A percentile compares a stretch with the other conserved stretches of the same genome.
Conservation (phyloP, 169 alveolate species). For the Plasmodium reichenowi region DNA sequence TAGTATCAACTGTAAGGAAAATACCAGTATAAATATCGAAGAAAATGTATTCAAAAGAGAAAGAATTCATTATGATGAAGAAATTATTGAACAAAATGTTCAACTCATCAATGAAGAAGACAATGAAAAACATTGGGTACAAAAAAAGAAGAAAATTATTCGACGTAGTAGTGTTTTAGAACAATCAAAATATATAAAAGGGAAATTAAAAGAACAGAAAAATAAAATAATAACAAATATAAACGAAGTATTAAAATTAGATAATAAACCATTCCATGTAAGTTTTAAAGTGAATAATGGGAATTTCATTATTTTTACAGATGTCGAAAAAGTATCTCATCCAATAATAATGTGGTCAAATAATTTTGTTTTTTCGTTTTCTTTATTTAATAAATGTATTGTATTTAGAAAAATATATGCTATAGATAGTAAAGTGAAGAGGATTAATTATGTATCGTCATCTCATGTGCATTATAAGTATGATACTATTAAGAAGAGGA, state of each 20-base stretch:
- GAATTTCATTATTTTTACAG: constrained; percentile 65
- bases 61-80: not conserved
- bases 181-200: constrained; percentile 27
- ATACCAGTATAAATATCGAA: not conserved
- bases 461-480: too few species aligned
- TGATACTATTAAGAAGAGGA: too few species aligned
- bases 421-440: constrained; percentile 67
- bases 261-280: constrained; percentile 71
- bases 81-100: not conserved
- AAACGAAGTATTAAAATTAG: constrained; percentile 62
- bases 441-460: constrained; percentile 49
- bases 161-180: constrained; percentile 3
- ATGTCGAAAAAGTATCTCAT: constrained; percentile 56
- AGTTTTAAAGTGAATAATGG: constrained; percentile 74
- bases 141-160: not conserved
- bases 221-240: constrained; percentile 54
- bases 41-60: not conserved
- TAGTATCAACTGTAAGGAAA: not conserved
- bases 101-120: not conserved
- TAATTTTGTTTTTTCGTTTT: constrained; percentile 65
- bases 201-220: constrained; percentile 24
- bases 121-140: not conserved
- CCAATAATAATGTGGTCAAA: constrained; percentile 75
- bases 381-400: constrained; percentile 59
- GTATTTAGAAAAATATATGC: constrained; percentile 74